Percentiles rank a stretch among this genome's conserved stretches.
phyloP scores from a whole-genome alignment of 208 protist genomes.

The Naegleria lovaniensis region DNA sequence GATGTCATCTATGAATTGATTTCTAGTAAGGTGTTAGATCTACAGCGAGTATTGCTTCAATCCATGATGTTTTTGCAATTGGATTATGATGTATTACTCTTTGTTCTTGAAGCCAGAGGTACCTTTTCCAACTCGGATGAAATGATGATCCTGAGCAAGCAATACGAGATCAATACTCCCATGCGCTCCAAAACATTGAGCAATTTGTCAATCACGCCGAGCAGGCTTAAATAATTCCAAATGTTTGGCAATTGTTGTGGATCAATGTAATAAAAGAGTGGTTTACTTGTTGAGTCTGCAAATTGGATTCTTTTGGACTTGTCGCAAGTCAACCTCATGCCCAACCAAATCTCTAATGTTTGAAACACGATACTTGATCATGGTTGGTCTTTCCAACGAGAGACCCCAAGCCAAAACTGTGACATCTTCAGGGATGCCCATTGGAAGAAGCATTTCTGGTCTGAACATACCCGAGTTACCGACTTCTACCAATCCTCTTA shows the following conservation, averaged over 20 bases:
- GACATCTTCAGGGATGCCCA: conserved; percentile 94
- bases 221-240: too few species aligned
- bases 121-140: background rate
- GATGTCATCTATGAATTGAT: background rate
- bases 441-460: conserved; percentile 97
- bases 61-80: background rate
- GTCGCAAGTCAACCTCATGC: conserved; percentile 75
- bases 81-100: background rate
- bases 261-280: too few species aligned
- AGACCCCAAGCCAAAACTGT: conserved; percentile 99
- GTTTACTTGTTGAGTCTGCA: conserved; percentile 53
- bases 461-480: conserved; percentile 98
- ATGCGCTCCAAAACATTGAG: too few species aligned
- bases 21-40: background rate
- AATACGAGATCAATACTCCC: background rate
- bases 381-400: conserved; percentile 97
- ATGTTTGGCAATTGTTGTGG: too few species aligned
- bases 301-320: conserved; percentile 71
- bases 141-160: background rate
- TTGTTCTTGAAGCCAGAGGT: background rate
- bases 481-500: conserved; percentile 94
- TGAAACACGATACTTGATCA: conserved; percentile 97
- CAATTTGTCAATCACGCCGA: too few species aligned
- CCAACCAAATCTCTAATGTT: conserved; percentile 99
- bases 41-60: background rate